Percentiles rank a stretch among this genome's conserved stretches.
These are phyloP conservation scores for Colletotrichum phormii DNA, from an alignment of 2,329 filamentous ascomycete genomes.

Conservation along the genomic window DNA sequence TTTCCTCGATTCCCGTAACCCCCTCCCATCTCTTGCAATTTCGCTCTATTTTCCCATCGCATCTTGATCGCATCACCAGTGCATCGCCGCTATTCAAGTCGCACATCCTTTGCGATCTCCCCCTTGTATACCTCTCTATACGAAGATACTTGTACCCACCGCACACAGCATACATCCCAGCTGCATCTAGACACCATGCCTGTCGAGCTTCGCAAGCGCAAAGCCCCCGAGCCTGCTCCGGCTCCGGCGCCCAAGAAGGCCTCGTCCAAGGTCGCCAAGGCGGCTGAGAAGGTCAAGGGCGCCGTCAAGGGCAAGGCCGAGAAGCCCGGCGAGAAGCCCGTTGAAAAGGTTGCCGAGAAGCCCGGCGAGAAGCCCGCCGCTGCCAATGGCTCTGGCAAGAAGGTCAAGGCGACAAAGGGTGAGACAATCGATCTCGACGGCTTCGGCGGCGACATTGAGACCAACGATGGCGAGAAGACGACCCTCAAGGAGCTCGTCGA, in stretches of 20 bases:
- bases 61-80: constrained; percentile 29
- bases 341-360: constrained; percentile 47
- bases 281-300: constrained; percentile 50
- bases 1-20: constrained; percentile 29
- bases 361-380: constrained; percentile 45
- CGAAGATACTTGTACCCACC: constrained; percentile 4
- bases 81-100: constrained; percentile 14
- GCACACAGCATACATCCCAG: background rate
- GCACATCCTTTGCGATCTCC: constrained; percentile 21
- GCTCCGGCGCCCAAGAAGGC: constrained; percentile 59
- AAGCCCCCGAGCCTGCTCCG: constrained; percentile 62
- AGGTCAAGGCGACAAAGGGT: constrained; percentile 62
- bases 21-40: constrained; percentile 29
- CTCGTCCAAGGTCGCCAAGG: constrained; percentile 53
- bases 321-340: constrained; percentile 46
- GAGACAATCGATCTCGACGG: constrained; percentile 66
- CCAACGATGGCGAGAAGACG: constrained; percentile 84
- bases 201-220: constrained; percentile 71
- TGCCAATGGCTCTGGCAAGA: constrained; percentile 49
- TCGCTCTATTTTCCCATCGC: constrained; percentile 23
- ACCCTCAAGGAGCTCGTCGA: constrained; percentile 84
- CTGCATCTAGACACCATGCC: constrained; percentile 56
- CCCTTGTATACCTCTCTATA: background rate
- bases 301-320: constrained; percentile 42
- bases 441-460: constrained; percentile 81